Percentiles rank a stretch among this genome's conserved stretches.
Evolutionary conservation across 176 grass and related monocot genomes (phyloP).

Genomic region (Cenchrus purpureus): DNA sequence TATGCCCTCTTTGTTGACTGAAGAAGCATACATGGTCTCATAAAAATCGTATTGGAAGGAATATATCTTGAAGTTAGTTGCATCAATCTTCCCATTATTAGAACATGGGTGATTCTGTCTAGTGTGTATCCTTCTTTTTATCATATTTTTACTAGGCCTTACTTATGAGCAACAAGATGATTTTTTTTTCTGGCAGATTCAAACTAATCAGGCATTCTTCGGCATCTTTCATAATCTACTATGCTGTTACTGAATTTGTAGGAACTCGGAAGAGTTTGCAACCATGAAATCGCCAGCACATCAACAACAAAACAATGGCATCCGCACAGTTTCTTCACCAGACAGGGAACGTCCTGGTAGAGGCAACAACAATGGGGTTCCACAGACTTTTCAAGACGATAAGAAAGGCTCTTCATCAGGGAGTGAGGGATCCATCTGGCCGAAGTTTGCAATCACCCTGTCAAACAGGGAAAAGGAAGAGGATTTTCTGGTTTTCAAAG

Average conservation of each 20-base stretch:
- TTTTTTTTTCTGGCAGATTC: conserved; percentile 9
- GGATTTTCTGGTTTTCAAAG: conserved; percentile 91
- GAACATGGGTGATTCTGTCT: neutral
- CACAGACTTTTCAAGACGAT: conserved; percentile 51
- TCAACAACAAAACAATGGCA: conserved; percentile 55
- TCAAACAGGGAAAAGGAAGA: conserved; percentile 98
- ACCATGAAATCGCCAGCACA: conserved; percentile 54
- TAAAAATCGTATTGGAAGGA: neutral
- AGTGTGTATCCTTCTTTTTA: neutral
- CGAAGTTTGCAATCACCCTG: conserved; percentile 68
- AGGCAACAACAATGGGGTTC: conserved; percentile 43
- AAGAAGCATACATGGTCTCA: neutral
- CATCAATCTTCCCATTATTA: neutral
- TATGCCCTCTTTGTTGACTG: neutral
- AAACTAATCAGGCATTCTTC: neutral
- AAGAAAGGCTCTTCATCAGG: conserved; percentile 79
- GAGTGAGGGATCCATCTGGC: conserved; percentile 78
- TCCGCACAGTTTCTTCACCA: conserved; percentile 35
- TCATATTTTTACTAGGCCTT: neutral
- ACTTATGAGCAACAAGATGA: neutral
- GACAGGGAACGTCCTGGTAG: conserved; percentile 44
- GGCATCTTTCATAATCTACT: conserved; percentile 33
- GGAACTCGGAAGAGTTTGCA: conserved; percentile 64
- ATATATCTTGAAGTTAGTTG: neutral
- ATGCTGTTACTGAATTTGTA: conserved; percentile 32